phyloP scores from a whole-genome alignment of 78 protist genomes.

The Dictyostelium purpureum region DNA sequence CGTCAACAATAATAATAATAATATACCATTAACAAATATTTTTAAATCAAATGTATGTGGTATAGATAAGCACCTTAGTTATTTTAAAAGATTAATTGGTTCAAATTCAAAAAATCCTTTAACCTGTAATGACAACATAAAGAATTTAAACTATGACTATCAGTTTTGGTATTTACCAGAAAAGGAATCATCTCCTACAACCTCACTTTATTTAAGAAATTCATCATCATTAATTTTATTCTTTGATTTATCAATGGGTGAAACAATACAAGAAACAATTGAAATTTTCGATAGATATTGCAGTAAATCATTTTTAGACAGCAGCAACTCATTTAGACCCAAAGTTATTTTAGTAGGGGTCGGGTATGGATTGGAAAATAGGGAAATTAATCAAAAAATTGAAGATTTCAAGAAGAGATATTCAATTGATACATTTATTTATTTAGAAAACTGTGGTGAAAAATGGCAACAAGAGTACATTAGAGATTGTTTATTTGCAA shows the following conservation, averaged over 20 bases:
- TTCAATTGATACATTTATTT: neutral
- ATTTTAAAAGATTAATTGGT: neutral
- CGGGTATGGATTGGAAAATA: neutral
- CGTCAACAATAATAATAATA: neutral
- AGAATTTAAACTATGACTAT: neutral
- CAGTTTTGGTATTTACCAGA: slow-evolving; percentile 10
- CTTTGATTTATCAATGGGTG: neutral
- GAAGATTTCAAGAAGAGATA: neutral
- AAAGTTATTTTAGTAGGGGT: neutral
- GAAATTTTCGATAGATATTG: neutral
- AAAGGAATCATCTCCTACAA: neutral
- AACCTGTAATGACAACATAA: neutral
- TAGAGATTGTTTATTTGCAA: neutral
- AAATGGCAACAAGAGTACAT: neutral
- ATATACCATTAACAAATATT: neutral
- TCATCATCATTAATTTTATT: neutral
- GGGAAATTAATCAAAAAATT: neutral
- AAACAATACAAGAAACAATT: neutral
- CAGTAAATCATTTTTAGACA: neutral
- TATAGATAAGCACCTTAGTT: neutral
- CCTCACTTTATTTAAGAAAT: neutral
- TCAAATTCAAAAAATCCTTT: neutral
- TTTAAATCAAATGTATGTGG: neutral
- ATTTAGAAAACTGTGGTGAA: neutral
- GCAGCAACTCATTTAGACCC: neutral